Evolutionary conservation across 306 rosid species (phyloP).

Genomic region (Dicorynia guianensis): DNA sequence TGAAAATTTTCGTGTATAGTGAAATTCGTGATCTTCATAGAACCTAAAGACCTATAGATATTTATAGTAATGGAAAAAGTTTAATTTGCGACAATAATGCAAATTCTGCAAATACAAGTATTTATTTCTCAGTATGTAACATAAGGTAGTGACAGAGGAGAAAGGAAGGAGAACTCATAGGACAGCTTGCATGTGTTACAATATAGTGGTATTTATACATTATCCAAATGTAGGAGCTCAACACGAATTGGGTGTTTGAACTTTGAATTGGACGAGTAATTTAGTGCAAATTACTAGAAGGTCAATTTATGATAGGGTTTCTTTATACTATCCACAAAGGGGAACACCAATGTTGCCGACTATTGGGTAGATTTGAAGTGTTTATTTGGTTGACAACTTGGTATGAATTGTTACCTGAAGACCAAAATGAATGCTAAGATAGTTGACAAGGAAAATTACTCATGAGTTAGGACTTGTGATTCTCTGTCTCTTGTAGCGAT

Average conservation of each 20-base stretch:
- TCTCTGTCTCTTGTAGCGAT: no score
- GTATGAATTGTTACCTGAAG: background rate
- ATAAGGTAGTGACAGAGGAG: background rate
- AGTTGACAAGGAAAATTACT: no score
- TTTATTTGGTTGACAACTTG: background rate
- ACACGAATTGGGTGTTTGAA: background rate
- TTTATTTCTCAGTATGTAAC: background rate
- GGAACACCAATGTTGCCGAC: background rate
- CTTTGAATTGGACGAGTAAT: background rate
- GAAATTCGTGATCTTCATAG: background rate
- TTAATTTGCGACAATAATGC: background rate
- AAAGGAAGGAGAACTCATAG: background rate
- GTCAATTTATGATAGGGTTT: background rate
- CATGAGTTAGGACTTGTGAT: no score
- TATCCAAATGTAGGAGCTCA: slow-evolving; percentile 1
- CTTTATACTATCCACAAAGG: background rate
- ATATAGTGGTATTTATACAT: background rate
- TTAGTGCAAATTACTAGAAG: background rate
- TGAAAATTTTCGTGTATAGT: background rate
- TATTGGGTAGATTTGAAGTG: slow-evolving; percentile 8
- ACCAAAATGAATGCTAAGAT: no score
- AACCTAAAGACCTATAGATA: background rate
- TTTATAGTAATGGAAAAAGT: background rate
- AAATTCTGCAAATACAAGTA: background rate
- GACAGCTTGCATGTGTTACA: background rate